These are phyloP conservation scores for Scenedesmus sp. DNA, from an alignment of 163 green algal species.

Conservation along the genomic window DNA sequence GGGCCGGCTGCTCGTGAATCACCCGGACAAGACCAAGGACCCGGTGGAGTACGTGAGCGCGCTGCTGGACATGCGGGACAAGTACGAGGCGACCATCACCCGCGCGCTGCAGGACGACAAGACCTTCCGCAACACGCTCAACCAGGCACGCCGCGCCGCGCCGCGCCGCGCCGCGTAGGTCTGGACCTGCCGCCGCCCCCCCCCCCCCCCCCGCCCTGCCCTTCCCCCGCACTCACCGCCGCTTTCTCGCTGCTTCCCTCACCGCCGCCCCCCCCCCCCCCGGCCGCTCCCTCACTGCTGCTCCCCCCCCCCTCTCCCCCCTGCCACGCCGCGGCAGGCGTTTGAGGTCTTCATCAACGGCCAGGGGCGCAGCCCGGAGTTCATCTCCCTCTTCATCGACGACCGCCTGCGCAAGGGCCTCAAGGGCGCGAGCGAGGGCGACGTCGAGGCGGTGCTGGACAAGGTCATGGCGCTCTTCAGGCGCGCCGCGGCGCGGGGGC, in stretches of 20 bases:
- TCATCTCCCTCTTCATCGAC: slow-evolving; percentile 98
- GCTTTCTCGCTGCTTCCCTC: too few relatives aligned
- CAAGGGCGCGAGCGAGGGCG: slow-evolving; percentile 56
- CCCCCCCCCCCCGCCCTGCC: neutral
- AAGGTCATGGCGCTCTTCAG: slow-evolving; percentile 96
- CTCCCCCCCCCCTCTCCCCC: neutral
- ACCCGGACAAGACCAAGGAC: slow-evolving; percentile 45
- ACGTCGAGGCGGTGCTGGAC: slow-evolving; percentile 93
- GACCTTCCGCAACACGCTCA: slow-evolving; percentile 91
- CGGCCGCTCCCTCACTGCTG: neutral
- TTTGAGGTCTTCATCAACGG: slow-evolving; percentile 97
- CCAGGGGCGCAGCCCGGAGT: slow-evolving; percentile 90
- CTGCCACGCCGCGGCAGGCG: slow-evolving; percentile 29
- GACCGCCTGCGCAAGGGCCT: slow-evolving; percentile 69
- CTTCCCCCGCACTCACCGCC: neutral
- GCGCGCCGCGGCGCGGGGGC: slow-evolving; percentile 3
- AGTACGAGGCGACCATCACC: slow-evolving; percentile 92
- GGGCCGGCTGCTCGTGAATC: slow-evolving; percentile 79
- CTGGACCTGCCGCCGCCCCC: too few relatives aligned
- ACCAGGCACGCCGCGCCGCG: slow-evolving; percentile 60
- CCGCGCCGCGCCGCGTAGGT: too few relatives aligned
- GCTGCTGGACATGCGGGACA: slow-evolving; percentile 91
- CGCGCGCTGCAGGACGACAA: slow-evolving; percentile 89
- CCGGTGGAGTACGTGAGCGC: slow-evolving; percentile 78
- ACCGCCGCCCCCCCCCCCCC: too few relatives aligned